Conservation (phyloP, 768 basidiomycete species). For the Podaxis mareebaensis region DNA sequence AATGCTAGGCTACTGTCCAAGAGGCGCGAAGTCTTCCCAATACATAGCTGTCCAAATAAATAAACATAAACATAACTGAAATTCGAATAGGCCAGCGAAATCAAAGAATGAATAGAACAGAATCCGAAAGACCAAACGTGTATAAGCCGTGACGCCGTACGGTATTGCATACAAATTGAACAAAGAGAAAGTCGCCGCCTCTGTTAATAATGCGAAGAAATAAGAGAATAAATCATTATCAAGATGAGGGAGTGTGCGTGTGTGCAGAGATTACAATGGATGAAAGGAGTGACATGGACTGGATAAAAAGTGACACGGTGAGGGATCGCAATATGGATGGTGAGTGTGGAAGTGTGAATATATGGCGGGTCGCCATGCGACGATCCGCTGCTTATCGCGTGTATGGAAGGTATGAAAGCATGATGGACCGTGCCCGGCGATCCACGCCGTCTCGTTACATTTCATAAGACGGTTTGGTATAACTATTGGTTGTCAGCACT, state of each 20-base stretch:
- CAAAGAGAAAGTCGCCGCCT: constrained; percentile 1
- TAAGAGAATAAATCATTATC: background rate
- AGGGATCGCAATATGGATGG: background rate
- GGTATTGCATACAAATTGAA: background rate
- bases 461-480: background rate
- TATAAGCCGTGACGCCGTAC: background rate
- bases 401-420: background rate
- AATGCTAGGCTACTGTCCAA: background rate
- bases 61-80: background rate
- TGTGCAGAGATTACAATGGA: background rate
- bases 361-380: background rate
- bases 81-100: background rate
- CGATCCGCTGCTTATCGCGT: background rate
- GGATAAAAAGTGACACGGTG: background rate
- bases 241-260: background rate
- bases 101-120: background rate
- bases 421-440: background rate
- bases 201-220: background rate
- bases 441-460: background rate
- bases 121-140: background rate
- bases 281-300: background rate
- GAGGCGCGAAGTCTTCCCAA: background rate
- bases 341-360: background rate
- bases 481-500: background rate
- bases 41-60: background rate